Evolutionary conservation across 345 rosid species (phyloP).

Genomic region (Eutrema heterophyllum): DNA sequence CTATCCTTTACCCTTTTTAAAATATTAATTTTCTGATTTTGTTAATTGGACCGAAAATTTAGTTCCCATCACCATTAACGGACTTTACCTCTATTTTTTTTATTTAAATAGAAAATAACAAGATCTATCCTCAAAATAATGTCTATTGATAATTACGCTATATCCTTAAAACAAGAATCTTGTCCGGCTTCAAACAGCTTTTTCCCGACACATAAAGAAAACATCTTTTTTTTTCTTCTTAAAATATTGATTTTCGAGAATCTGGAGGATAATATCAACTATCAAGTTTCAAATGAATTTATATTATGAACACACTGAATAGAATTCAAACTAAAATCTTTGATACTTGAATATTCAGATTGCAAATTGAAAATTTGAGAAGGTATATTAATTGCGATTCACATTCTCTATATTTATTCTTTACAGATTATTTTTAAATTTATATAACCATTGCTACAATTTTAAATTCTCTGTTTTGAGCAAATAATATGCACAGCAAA

Average conservation of each 20-base stretch:
- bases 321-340: not conserved
- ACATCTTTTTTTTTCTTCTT: not conserved
- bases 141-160: not conserved
- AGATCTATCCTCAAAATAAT: slow-evolving; percentile 1
- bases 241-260: not conserved
- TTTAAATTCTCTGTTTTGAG: too few species aligned
- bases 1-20: not conserved
- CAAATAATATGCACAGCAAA: too few species aligned
- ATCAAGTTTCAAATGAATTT: not conserved
- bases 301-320: not conserved
- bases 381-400: not conserved
- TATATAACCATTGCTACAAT: too few species aligned
- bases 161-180: slow-evolving; percentile 24
- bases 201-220: not conserved
- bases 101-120: not conserved
- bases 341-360: not conserved
- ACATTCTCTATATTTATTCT: not conserved
- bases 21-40: not conserved
- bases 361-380: not conserved
- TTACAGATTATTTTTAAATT: not conserved
- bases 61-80: slow-evolving; percentile 18
- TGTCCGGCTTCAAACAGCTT: slow-evolving; percentile 4
- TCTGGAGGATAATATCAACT: not conserved
- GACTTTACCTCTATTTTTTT: not conserved
- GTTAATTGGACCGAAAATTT: slow-evolving; percentile 12